A percentile compares a stretch with the other conserved stretches of the same genome.
phyloP scores from a whole-genome alignment of 2,329 filamentous ascomycete species.

The Chlorencoelia australis region DNA sequence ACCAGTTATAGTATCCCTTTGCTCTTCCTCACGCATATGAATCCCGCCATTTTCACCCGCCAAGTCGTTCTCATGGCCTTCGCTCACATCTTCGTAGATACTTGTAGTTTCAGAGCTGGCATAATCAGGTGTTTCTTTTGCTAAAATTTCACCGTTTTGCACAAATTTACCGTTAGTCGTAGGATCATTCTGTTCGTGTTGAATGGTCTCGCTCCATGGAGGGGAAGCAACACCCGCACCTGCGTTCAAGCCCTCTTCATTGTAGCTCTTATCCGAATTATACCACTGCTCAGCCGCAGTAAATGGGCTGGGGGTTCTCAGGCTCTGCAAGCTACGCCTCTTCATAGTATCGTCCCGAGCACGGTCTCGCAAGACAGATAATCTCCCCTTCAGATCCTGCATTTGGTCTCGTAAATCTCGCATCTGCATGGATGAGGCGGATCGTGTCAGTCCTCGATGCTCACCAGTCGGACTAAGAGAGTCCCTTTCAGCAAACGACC shows the following conservation, averaged over 20 bases:
- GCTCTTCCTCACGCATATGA: constrained; percentile 9
- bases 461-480: constrained; percentile 14
- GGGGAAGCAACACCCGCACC: constrained; percentile 20
- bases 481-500: constrained; percentile 17
- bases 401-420: constrained; percentile 56
- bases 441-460: constrained; percentile 20
- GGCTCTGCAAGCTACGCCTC: constrained; percentile 50
- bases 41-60: constrained; percentile 8
- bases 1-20: constrained; percentile 7
- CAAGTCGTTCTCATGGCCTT: constrained; percentile 8
- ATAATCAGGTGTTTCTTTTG: constrained; percentile 11
- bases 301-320: constrained; percentile 45
- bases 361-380: constrained; percentile 54
- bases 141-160: background rate
- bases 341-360: constrained; percentile 54
- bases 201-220: constrained; percentile 19
- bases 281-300: constrained; percentile 29
- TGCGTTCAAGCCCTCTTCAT: constrained; percentile 15
- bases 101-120: constrained; percentile 19
- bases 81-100: constrained; percentile 23
- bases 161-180: constrained; percentile 1
- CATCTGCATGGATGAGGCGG: constrained; percentile 33
- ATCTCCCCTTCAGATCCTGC: constrained; percentile 56
- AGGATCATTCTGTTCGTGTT: constrained; percentile 1
- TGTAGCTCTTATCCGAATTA: constrained; percentile 17